A percentile compares a stretch with the other conserved stretches of the same genome.
Conservation (phyloP, 345 rosid species). For the Mangifera indica region DNA sequence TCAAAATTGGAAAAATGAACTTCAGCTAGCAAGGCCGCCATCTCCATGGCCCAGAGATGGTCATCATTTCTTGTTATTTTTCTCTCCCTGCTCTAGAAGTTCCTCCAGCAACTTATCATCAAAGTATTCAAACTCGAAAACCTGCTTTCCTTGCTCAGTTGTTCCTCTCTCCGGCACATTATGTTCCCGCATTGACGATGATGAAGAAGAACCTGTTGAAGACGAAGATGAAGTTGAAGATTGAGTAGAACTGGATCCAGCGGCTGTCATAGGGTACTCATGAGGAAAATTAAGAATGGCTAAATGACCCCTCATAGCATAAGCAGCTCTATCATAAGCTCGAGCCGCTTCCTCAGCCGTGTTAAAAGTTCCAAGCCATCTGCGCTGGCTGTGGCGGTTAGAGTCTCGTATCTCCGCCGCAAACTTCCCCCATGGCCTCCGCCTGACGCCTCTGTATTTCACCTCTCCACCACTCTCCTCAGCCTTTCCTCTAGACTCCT, state of each 20-base stretch:
- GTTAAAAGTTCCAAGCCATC: conserved; percentile 88
- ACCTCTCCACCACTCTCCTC: conserved; percentile 37
- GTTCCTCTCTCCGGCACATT: conserved; percentile 5
- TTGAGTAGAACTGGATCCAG: conserved; percentile 17
- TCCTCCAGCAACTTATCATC: conserved; percentile 80
- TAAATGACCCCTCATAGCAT: conserved; percentile 75
- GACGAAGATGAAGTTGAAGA: conserved; percentile 23
- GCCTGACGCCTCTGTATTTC: conserved; percentile 70
- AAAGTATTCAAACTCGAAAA: conserved; percentile 72
- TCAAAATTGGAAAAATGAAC: background rate
- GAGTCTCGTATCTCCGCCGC: conserved; percentile 94
- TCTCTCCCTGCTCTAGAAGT: conserved; percentile 66
- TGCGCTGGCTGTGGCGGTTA: conserved; percentile 60
- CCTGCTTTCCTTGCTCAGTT: conserved; percentile 34
- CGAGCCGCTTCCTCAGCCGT: conserved; percentile 90
- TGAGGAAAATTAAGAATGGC: conserved; percentile 76
- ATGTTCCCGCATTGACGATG: conserved; percentile 26
- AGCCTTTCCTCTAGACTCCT: conserved; percentile 7
- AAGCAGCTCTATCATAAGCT: conserved; percentile 85
- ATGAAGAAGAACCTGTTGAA: background rate
- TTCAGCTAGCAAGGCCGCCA: background rate
- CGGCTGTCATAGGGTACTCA: conserved; percentile 55
- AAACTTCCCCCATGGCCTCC: conserved; percentile 89
- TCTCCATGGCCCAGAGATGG: background rate
- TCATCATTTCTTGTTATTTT: conserved; percentile 30